Conservation (phyloP, 164 flowering plant genomes). For the Vitis rupestris region DNA sequence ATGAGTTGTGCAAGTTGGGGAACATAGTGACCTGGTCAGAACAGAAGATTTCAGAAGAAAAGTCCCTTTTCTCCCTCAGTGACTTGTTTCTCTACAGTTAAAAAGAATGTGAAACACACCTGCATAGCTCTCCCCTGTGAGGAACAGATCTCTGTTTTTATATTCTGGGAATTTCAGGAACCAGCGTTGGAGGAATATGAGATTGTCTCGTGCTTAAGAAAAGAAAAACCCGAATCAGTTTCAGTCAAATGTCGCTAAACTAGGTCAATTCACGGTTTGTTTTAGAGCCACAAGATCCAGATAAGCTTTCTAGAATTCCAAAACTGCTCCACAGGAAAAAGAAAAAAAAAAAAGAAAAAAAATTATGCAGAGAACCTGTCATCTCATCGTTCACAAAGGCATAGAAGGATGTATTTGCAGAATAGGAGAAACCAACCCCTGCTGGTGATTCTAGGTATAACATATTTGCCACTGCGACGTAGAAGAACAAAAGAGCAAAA, state of each 20-base stretch:
- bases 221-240: conserved; percentile 1
- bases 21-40: conserved; percentile 44
- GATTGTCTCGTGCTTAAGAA: conserved; percentile 24
- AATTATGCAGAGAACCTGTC: conserved; percentile 26
- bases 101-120: conserved; percentile 10
- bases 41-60: neutral
- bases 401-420: conserved; percentile 31
- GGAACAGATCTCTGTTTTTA: conserved; percentile 30
- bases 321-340: too few relatives aligned
- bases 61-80: neutral
- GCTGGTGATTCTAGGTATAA: conserved; percentile 46
- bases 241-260: too few relatives aligned
- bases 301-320: too few relatives aligned
- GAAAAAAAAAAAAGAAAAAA: neutral
- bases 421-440: conserved; percentile 51
- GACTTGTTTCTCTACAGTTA: neutral
- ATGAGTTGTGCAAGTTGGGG: conserved; percentile 46
- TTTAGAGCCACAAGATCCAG: too few relatives aligned
- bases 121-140: conserved; percentile 49
- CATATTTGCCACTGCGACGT: conserved; percentile 38
- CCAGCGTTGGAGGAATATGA: conserved; percentile 35
- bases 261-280: too few relatives aligned
- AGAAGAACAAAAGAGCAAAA: neutral
- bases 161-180: conserved; percentile 36
- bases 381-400: conserved; percentile 24